Evolutionary conservation across 1,284 basidiomycete species (phyloP), one percentile per base, ranked within the genome.

Genomic region (Leccinum griseonigrum): DNA sequence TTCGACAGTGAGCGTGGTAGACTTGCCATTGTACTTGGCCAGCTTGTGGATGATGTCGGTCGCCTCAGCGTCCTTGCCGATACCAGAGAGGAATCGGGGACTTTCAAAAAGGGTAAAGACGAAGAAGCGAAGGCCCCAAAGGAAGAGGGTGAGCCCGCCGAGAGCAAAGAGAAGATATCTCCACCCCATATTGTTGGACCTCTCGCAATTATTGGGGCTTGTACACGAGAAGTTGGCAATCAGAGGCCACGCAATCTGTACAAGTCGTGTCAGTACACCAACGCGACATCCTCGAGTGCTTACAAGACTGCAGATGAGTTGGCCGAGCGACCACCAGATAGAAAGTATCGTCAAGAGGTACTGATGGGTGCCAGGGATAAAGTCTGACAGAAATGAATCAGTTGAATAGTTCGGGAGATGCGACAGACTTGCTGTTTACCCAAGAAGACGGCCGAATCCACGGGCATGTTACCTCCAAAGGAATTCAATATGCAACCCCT

Each of bases 291-390:
- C 9, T 3, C 63, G 26, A 67, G 58, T 14, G 75, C 83, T 64
- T 71, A 91, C 81, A 68, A 91, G 71, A 76, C 85, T 83, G 50
- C 82, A 81, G 56, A 91, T 64, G 46, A 91, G 77, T 74, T 87
- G 81, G 61, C 90, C 84, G 66, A 90, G 79, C 4, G 82, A 81
- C 87, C 88, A 91, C 85, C 85, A 91, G 26, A 89, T 83, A 0
- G 86, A 86, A 6, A 91, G 77, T 22, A 89, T 75, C 0, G 88
- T 89, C 18, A 90, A 74, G 9, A 90, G 79, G 65, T 87, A 90
- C 63, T 90, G 88, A 66, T 88, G 86, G 16, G 83, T 82, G 9
- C 80, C 83, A 0, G 88, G 89, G 1, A 89, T 71, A 59, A 88
- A 87, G 67, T 90, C 88, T 85, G 26, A 29, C n/a, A 40, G 2